phyloP scores from a whole-genome alignment of 352 stramenopile genomes.

The Globisporangium polare region DNA sequence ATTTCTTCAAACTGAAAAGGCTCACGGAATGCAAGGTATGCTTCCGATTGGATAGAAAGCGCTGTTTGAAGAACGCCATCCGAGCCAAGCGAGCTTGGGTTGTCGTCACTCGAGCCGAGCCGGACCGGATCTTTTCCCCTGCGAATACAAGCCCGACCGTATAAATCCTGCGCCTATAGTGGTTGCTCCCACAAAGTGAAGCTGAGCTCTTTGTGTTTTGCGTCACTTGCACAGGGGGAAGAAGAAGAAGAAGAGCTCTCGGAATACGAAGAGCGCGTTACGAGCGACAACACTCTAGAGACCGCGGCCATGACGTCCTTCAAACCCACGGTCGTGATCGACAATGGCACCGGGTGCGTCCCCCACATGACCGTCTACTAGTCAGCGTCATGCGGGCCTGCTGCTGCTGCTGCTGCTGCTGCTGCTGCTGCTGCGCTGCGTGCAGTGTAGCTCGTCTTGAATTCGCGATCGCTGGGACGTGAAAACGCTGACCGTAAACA shows the following conservation, averaged over 20 bases:
- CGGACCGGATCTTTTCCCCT: slow-evolving; percentile 5
- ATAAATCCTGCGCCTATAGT: neutral
- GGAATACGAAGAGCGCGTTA: neutral
- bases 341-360: slow-evolving; percentile 94
- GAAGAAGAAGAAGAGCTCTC: neutral
- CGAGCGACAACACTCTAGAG: neutral
- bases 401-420: too few relatives aligned
- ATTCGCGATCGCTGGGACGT: neutral
- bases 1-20: too few relatives aligned
- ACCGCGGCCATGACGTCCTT: slow-evolving; percentile 44
- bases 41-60: too few relatives aligned
- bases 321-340: slow-evolving; percentile 94
- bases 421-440: neutral
- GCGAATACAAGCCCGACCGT: neutral
- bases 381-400: neutral
- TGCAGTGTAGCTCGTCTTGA: neutral
- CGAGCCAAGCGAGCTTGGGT: too few relatives aligned
- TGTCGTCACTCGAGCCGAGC: neutral
- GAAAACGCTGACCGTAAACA: slow-evolving; percentile 8
- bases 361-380: neutral
- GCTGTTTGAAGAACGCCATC: too few relatives aligned
- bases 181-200: slow-evolving; percentile 1
- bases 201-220: slow-evolving; percentile 2
- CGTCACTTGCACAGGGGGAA: slow-evolving; percentile 6
- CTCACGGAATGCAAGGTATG: too few relatives aligned